Conservation (phyloP, 2,329 filamentous ascomycete species). For the Colletotrichum costaricense region DNA sequence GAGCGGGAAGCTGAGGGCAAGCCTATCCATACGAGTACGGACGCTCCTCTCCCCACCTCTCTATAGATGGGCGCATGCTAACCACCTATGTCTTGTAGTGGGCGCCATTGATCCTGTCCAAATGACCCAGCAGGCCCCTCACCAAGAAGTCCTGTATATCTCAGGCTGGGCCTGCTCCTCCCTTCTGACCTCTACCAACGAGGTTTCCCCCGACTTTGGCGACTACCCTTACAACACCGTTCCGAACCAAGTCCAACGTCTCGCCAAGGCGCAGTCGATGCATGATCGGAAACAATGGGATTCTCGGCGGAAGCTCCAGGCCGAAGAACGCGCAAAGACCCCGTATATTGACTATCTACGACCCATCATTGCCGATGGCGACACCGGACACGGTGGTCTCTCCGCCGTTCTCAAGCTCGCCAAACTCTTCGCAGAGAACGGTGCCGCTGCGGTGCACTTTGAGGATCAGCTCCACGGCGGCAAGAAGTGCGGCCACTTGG, state of each 20-base stretch:
- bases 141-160: conserved; percentile 96
- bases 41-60: background rate
- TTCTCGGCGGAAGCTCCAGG: conserved; percentile 78
- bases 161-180: conserved; percentile 98
- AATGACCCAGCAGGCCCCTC: conserved; percentile 97
- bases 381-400: conserved; percentile 94
- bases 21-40: conserved; percentile 90
- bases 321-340: conserved; percentile 77
- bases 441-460: conserved; percentile 95
- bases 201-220: conserved; percentile 97
- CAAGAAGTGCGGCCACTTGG: conserved; percentile 97
- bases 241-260: conserved; percentile 94
- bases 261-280: conserved; percentile 96
- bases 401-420: conserved; percentile 95
- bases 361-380: conserved; percentile 95
- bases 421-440: conserved; percentile 97
- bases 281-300: conserved; percentile 98
- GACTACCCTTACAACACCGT: conserved; percentile 99
- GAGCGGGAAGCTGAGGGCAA: conserved; percentile 82
- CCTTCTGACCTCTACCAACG: conserved; percentile 91
- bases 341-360: conserved; percentile 93
- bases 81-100: conserved; percentile 64
- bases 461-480: conserved; percentile 98
- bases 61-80: conserved; percentile 10
- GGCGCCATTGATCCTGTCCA: conserved; percentile 98